Evolutionary conservation across 2,329 filamentous ascomycete genomes (phyloP).

Genomic region (Xylariaceae sp.): DNA sequence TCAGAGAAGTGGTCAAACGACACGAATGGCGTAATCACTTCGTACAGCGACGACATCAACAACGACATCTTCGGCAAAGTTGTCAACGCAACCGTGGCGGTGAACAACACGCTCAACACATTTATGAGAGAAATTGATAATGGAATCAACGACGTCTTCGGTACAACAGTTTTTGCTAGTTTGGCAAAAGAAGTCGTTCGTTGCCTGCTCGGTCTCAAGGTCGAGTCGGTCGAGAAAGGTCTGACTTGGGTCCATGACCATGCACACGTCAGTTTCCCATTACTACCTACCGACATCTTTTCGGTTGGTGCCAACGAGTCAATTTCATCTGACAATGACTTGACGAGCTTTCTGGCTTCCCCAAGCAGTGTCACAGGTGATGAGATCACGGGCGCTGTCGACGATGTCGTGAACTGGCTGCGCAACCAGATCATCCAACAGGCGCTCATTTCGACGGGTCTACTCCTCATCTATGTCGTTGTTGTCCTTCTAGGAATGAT

Average conservation of each 20-base stretch:
- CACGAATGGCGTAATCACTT: constrained; percentile 68
- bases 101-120: constrained; percentile 80
- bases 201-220: constrained; percentile 85
- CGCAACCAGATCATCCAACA: constrained; percentile 67
- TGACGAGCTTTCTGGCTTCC: constrained; percentile 71
- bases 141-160: constrained; percentile 73
- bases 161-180: constrained; percentile 72
- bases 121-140: constrained; percentile 76
- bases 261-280: constrained; percentile 76
- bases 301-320: constrained; percentile 68
- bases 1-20: constrained; percentile 73
- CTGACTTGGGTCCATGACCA: constrained; percentile 92
- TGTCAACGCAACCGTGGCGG: constrained; percentile 71
- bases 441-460: constrained; percentile 69
- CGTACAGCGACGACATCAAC: constrained; percentile 76
- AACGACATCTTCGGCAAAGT: constrained; percentile 83
- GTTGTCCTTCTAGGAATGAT: constrained; percentile 71
- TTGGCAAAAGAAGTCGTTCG: constrained; percentile 76
- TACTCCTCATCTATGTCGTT: constrained; percentile 74
- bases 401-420: constrained; percentile 65
- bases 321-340: constrained; percentile 53
- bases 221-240: constrained; percentile 77
- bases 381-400: constrained; percentile 74
- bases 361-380: constrained; percentile 71
- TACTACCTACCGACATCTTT: constrained; percentile 76